These are phyloP conservation scores for Pelagomonas calceolata DNA, from an alignment of 108 stramenopile species.

Conservation along the genomic window DNA sequence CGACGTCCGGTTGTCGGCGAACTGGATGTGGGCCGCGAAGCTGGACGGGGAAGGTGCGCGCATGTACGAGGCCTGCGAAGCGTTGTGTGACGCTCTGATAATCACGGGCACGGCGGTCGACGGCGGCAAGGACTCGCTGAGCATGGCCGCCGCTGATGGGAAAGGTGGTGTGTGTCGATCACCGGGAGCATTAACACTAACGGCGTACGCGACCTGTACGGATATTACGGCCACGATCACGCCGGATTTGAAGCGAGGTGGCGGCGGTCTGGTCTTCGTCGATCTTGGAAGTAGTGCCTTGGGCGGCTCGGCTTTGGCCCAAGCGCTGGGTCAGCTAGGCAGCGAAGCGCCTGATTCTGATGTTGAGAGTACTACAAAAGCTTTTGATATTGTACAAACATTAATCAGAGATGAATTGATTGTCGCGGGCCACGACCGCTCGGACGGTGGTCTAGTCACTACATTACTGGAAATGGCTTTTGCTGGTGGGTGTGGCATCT, in stretches of 20 bases:
- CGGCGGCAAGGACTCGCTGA: constrained; percentile 97
- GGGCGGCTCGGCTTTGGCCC: constrained; percentile 89
- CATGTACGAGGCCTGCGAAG: constrained; percentile 95
- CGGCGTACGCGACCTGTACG: constrained; percentile 85
- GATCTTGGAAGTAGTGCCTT: constrained; percentile 75
- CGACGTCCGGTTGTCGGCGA: constrained; percentile 89
- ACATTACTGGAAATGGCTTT: constrained; percentile 95
- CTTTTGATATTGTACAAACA: constrained; percentile 77
- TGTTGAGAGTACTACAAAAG: constrained; percentile 42
- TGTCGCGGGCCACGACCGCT: constrained; percentile 87
- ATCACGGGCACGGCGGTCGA: constrained; percentile 85
- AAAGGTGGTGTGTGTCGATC: constrained; percentile 82
- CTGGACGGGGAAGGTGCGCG: constrained; percentile 91
- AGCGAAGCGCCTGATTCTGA: constrained; percentile 80
- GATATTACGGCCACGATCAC: constrained; percentile 88
- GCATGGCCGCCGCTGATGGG: constrained; percentile 92
- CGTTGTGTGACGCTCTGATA: constrained; percentile 73
- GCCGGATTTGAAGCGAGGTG: constrained; percentile 80
- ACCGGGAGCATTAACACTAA: constrained; percentile 89
- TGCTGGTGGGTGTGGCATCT: constrained; percentile 87
- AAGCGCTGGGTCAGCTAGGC: constrained; percentile 84
- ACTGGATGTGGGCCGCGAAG: constrained; percentile 99
- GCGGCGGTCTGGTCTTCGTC: constrained; percentile 62
- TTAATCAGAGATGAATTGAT: constrained; percentile 63
- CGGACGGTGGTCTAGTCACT: constrained; percentile 85